Percentiles rank a stretch among this genome's conserved stretches.
Conservation (phyloP, 2,329 filamentous ascomycete genomes). For the Byssochlamys sp. region DNA sequence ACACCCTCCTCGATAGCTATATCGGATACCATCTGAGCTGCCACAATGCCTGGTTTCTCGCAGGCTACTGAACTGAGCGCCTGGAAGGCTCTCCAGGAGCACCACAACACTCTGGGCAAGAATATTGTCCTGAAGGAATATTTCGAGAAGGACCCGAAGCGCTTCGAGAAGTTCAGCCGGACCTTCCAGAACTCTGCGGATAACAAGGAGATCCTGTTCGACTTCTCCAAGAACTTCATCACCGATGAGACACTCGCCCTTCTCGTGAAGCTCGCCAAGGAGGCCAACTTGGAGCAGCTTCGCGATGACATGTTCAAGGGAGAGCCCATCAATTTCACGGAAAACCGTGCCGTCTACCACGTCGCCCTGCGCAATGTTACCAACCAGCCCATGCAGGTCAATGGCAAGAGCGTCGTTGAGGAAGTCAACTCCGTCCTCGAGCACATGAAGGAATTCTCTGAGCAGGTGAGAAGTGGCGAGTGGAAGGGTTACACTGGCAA, state of each 20-base stretch:
- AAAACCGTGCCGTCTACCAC: conserved; percentile 92
- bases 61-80: conserved; percentile 77
- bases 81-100: conserved; percentile 83
- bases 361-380: conserved; percentile 82
- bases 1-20: conserved; percentile 3
- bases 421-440: conserved; percentile 83
- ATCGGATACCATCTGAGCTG: conserved; percentile 4
- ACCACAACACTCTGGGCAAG: conserved; percentile 78
- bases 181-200: conserved; percentile 72
- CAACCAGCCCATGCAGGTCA: conserved; percentile 71
- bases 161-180: conserved; percentile 82
- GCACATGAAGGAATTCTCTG: conserved; percentile 97
- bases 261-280: conserved; percentile 79
- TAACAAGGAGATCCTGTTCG: conserved; percentile 80
- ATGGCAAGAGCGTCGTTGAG: conserved; percentile 87
- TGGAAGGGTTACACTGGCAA: conserved; percentile 98
- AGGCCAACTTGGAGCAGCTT: conserved; percentile 83
- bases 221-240: conserved; percentile 98
- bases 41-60: conserved; percentile 37
- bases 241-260: conserved; percentile 83
- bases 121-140: conserved; percentile 86
- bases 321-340: conserved; percentile 98
- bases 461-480: conserved; percentile 83
- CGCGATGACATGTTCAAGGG: conserved; percentile 95
- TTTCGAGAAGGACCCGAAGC: conserved; percentile 76